Evolutionary conservation across 768 basidiomycete species (phyloP).

Genomic region (Xanthoconium purpureum): DNA sequence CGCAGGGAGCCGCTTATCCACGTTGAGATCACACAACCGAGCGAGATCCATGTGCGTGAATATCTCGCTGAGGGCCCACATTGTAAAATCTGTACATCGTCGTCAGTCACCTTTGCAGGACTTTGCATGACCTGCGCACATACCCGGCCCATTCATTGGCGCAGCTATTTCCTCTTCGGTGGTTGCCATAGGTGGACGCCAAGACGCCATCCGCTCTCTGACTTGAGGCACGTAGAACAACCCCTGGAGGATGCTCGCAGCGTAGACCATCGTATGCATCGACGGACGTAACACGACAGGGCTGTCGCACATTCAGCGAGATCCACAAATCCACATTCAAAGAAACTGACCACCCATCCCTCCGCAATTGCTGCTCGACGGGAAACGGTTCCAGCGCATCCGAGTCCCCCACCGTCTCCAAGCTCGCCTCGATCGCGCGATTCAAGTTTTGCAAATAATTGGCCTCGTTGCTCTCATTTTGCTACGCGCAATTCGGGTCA

Average conservation of each 20-base stretch:
- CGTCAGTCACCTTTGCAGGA: background rate
- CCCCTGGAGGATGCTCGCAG: conserved; percentile 52
- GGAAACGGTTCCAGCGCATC: conserved; percentile 53
- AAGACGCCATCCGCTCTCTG: conserved; percentile 40
- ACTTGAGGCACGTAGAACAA: conserved; percentile 73
- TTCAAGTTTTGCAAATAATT: conserved; percentile 63
- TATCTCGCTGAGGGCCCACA: conserved; percentile 61
- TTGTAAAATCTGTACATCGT: conserved; percentile 38
- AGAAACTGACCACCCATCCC: conserved; percentile 54
- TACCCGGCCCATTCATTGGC: conserved; percentile 37
- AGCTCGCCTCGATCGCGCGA: conserved; percentile 69
- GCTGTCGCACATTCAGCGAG: conserved; percentile 34
- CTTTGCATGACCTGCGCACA: conserved; percentile 20
- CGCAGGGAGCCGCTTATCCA: conserved; percentile 47
- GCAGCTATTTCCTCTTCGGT: conserved; percentile 19
- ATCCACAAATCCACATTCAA: background rate
- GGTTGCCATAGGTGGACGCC: conserved; percentile 30
- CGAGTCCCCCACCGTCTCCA: conserved; percentile 47
- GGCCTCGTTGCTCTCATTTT: conserved; percentile 38
- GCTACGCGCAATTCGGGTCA: conserved; percentile 4
- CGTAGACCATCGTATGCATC: conserved; percentile 48
- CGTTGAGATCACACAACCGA: conserved; percentile 52
- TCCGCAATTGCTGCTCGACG: conserved; percentile 49
- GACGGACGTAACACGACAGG: conserved; percentile 69
- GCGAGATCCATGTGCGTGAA: conserved; percentile 71